A percentile compares a stretch with the other conserved stretches of the same genome.
Evolutionary conservation across 495 filamentous ascomycete species (phyloP).

Genomic region (Penicillium cataractarum): DNA sequence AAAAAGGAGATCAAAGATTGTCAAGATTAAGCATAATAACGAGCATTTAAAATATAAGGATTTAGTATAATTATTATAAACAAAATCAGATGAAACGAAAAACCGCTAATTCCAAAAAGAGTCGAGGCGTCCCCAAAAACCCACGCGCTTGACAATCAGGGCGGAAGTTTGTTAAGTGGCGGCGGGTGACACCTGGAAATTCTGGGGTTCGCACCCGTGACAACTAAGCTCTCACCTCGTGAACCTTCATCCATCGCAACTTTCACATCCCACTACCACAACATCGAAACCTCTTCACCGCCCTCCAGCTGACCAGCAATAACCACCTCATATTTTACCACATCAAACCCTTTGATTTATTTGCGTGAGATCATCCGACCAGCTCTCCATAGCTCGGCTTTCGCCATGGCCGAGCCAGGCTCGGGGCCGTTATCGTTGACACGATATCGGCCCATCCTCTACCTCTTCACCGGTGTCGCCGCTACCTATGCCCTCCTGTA

Average conservation of each 20-base stretch:
- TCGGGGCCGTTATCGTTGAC: constrained; percentile 42
- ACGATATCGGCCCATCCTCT: constrained; percentile 53
- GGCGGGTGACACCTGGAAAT: constrained; percentile 3
- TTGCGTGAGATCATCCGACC: constrained; percentile 21
- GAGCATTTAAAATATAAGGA: background rate
- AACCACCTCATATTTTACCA: background rate
- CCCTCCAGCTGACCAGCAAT: background rate
- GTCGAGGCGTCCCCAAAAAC: no score
- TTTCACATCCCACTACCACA: background rate
- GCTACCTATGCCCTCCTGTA: constrained; percentile 54
- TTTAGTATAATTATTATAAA: background rate
- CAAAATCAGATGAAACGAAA: no score
- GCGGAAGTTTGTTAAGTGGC: background rate
- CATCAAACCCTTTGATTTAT: background rate
- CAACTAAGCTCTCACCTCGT: no score
- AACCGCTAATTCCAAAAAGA: no score
- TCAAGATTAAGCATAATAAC: background rate
- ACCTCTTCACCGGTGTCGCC: constrained; percentile 53
- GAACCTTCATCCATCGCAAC: background rate
- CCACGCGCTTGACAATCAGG: no score
- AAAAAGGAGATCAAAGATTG: background rate
- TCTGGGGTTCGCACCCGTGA: constrained; percentile 6
- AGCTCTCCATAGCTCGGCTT: constrained; percentile 27
- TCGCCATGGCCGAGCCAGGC: constrained; percentile 42
- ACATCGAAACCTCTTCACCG: background rate